Evolutionary conservation across 2,329 filamentous ascomycete species (phyloP).

Genomic region (Harringtonia lauricola): DNA sequence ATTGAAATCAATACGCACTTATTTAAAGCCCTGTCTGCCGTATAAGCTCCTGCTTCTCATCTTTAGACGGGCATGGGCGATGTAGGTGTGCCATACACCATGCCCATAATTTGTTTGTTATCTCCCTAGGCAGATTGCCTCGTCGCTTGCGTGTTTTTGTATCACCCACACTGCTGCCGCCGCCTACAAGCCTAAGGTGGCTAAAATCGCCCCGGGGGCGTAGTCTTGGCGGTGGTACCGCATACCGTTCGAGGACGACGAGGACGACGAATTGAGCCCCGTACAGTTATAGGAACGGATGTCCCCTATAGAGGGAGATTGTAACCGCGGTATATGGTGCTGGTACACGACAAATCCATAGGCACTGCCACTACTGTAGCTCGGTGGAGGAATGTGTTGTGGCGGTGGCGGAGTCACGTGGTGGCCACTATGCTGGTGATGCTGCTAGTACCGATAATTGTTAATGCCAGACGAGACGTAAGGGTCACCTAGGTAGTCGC

Average conservation of each 20-base stretch:
- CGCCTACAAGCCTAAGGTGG: conserved; percentile 5
- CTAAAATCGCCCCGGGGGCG: conserved; percentile 25
- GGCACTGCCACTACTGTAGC: conserved; percentile 11
- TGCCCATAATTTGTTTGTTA: conserved; percentile 66
- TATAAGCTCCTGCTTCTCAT: conserved; percentile 77
- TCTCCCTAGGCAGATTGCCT: conserved; percentile 84
- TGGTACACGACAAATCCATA: conserved; percentile 22
- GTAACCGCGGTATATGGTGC: conserved; percentile 31
- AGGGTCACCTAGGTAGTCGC: conserved; percentile 24
- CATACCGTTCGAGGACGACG: conserved; percentile 16
- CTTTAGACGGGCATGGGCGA: conserved; percentile 79
- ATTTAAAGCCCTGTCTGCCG: conserved; percentile 65
- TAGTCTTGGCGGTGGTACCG: background rate
- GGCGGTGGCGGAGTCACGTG: background rate
- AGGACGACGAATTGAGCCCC: too few relatives aligned
- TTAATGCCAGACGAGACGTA: conserved; percentile 11
- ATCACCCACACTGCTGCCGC: conserved; percentile 26
- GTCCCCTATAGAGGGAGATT: conserved; percentile 34
- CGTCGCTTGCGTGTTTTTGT: conserved; percentile 51
- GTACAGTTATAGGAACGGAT: conserved; percentile 30
- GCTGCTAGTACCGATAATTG: background rate
- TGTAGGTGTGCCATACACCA: conserved; percentile 73
- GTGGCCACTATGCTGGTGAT: background rate
- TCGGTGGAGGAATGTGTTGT: too few relatives aligned
- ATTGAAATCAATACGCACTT: conserved; percentile 41